phyloP scores from a whole-genome alignment of 441 rosid genomes.

The Capsella rubella region DNA sequence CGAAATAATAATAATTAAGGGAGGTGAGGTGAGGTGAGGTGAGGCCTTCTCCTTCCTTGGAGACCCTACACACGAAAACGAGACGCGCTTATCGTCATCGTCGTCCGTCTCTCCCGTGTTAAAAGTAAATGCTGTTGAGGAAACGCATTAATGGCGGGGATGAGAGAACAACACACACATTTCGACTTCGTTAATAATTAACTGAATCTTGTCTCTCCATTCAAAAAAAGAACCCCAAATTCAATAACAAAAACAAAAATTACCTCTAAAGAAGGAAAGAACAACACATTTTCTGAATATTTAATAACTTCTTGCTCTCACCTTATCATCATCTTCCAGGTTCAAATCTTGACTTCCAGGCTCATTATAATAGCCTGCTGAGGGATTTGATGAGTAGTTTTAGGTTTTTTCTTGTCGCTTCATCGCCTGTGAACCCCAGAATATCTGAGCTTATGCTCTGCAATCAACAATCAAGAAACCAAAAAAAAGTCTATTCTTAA shows the following conservation, averaged over 20 bases:
- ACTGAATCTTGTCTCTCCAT: constrained; percentile 22
- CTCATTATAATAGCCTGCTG: constrained; percentile 75
- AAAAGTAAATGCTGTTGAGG: constrained; percentile 43
- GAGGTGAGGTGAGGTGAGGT: constrained; percentile 24
- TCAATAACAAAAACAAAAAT: neutral
- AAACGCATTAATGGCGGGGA: constrained; percentile 29
- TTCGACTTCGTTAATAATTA: constrained; percentile 22
- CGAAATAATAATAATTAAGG: constrained; percentile 21
- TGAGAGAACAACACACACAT: neutral
- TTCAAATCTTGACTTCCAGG: constrained; percentile 17
- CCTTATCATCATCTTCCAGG: neutral
- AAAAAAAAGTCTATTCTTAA: neutral
- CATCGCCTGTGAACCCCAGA: constrained; percentile 95
- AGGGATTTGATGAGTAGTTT: constrained; percentile 91
- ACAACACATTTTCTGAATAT: constrained; percentile 14
- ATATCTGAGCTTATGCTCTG: constrained; percentile 96
- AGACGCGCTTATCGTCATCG: constrained; percentile 45
- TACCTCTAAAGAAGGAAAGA: neutral
- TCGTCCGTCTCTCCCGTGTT: constrained; percentile 43
- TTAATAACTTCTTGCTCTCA: constrained; percentile 23
- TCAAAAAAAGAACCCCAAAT: neutral
- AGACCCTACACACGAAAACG: constrained; percentile 45
- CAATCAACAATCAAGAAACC: constrained; percentile 26
- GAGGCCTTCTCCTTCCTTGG: constrained; percentile 43
- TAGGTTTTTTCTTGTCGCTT: constrained; percentile 77